These are phyloP conservation scores for Lobosporangium transversale DNA, from an alignment of 192 early-diverging fungal genomes.

Conservation along the genomic window DNA sequence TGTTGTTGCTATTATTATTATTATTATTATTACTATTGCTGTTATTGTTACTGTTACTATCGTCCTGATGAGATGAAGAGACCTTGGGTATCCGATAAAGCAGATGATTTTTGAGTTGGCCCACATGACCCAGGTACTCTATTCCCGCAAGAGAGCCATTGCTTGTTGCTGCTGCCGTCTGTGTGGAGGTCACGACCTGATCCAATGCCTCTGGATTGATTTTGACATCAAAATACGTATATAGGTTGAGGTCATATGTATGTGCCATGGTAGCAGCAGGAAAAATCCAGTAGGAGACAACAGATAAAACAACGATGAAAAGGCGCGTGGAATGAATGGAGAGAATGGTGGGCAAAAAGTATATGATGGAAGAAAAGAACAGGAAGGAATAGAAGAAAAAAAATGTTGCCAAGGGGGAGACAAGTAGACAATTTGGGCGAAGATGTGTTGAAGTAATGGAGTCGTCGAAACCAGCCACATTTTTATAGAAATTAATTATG, in stretches of 20 bases:
- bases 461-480: too few species aligned
- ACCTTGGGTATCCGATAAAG: slow-evolving; percentile 35
- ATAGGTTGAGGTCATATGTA: background rate
- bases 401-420: too few species aligned
- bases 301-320: background rate
- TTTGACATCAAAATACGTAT: slow-evolving; percentile 40
- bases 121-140: slow-evolving; percentile 45
- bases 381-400: too few species aligned
- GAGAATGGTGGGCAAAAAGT: slow-evolving; percentile 18
- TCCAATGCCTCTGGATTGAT: slow-evolving; percentile 22
- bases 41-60: background rate
- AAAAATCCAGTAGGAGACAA: background rate
- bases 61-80: too few species aligned
- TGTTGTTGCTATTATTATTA: background rate
- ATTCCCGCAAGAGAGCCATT: slow-evolving; percentile 29
- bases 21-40: background rate
- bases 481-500: background rate
- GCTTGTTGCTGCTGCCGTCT: slow-evolving; percentile 5
- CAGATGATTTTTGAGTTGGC: slow-evolving; percentile 36
- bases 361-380: too few species aligned
- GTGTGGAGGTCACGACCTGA: slow-evolving; percentile 28
- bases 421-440: too few species aligned
- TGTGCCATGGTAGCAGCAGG: slow-evolving; percentile 16
- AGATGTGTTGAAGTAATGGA: background rate
- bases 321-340: background rate